These are phyloP conservation scores for Amylostereum chailletii DNA, from an alignment of 1,284 basidiomycete genomes.

Conservation along the genomic window DNA sequence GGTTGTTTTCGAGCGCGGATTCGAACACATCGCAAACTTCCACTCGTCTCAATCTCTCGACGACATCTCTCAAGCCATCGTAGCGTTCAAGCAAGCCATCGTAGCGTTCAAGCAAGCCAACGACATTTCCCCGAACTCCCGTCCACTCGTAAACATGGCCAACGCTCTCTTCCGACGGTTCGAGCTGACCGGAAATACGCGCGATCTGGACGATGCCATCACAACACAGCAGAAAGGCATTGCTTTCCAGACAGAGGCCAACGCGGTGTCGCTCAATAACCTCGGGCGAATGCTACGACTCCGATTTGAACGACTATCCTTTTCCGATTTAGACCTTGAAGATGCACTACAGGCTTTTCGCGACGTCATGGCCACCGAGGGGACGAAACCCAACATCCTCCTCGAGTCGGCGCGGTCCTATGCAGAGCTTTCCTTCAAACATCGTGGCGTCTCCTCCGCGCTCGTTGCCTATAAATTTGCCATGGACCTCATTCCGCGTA, in stretches of 20 bases:
- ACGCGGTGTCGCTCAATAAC: too few relatives aligned
- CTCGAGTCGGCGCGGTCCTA: not conserved
- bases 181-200: not conserved
- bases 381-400: not conserved
- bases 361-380: too few relatives aligned
- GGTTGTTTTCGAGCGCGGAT: too few relatives aligned
- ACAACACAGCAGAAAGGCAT: not conserved
- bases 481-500: constrained; percentile 6
- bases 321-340: not conserved
- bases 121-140: too few relatives aligned
- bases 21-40: too few relatives aligned
- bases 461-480: constrained; percentile 6
- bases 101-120: not conserved
- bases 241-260: not conserved
- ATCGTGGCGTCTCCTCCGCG: not conserved
- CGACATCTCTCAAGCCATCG: not conserved
- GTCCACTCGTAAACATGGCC: too few relatives aligned
- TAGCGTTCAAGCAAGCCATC: not conserved
- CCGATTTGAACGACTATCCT: not conserved
- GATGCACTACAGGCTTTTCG: not conserved
- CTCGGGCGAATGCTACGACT: not conserved
- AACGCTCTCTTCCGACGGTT: not conserved
- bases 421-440: not conserved
- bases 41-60: not conserved
- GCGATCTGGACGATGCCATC: not conserved